Evolutionary conservation across 805 yeast genomes (phyloP), one percentile per base, ranked within the genome.

Genomic region (Ogataea philodendri): DNA sequence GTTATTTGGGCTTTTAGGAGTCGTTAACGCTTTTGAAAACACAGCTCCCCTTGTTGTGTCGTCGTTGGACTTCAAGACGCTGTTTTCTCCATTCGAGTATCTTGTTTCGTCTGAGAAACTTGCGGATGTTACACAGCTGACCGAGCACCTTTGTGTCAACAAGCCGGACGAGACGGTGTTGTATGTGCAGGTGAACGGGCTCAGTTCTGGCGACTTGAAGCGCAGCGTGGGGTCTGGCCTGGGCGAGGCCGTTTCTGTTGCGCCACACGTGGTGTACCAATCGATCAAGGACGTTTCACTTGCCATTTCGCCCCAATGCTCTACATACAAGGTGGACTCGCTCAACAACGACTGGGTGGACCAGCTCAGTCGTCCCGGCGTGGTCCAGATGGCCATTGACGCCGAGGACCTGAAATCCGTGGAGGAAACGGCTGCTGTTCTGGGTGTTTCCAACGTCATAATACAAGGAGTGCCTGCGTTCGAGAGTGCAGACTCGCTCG

Each of bases 381-480:
- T 35, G 14, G 39, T 38, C 24, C 27, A 22, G 21, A 22, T 39
- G 17, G 15, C 30, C 19, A 27, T 27, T 21, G 41, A 41, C 10
- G 39, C 19, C 10, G 23, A 25, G 8, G 30, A 35, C 26, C 22
- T 35, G 10, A 9, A 23, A 3, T 4, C 19, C 9, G 31, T 49
- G 8, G 37, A 44, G n/a, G 30, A 42, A 32, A 22, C n/a, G n/a
- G n/a, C n/a, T n/a, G n/a, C n/a, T n/a, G n/a, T 48, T 10, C 33
- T 43, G 8, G 31, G 42, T 17, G 40, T 45, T 6, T 30, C 29
- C 23, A 15, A 38, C 5, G 21, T 59, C 7, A 49, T 60, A 18
- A 42, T 62, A 26, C 66, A 62, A 45, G 66, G 66, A 13, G 30
- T 60, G 16, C 67, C 67, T 22, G 23, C 43, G 6, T 49, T 49